phyloP scores from a whole-genome alignment of 768 basidiomycete genomes.

The Naematelia encephala region DNA sequence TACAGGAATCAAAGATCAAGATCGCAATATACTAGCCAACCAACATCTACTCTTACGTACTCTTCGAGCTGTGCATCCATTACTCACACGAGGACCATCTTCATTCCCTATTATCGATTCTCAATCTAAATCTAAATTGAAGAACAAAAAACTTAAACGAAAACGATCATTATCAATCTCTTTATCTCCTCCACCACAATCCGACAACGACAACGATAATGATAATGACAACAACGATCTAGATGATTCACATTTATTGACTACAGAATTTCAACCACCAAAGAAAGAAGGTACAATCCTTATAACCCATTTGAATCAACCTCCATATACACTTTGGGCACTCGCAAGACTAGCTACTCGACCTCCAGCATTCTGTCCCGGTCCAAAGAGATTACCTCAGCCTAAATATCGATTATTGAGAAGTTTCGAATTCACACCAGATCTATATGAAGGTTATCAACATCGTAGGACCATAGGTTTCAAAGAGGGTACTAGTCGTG shows the following conservation, averaged over 20 bases:
- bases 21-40: slow-evolving; percentile 86
- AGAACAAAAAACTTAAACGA: background rate
- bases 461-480: slow-evolving; percentile 90
- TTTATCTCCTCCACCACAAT: background rate
- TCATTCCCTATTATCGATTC: slow-evolving; percentile 52
- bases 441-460: slow-evolving; percentile 75
- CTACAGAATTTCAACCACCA: slow-evolving; percentile 23
- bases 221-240: slow-evolving; percentile 26
- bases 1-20: slow-evolving; percentile 81
- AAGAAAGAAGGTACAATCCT: slow-evolving; percentile 67
- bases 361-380: slow-evolving; percentile 59
- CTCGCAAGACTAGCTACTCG: slow-evolving; percentile 45
- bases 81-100: slow-evolving; percentile 59
- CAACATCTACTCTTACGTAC: slow-evolving; percentile 79
- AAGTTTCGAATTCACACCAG: slow-evolving; percentile 73
- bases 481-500: slow-evolving; percentile 63
- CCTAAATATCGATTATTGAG: slow-evolving; percentile 68
- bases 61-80: slow-evolving; percentile 65
- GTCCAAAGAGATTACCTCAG: slow-evolving; percentile 53
- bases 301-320: slow-evolving; percentile 78
- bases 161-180: background rate
- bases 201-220: slow-evolving; percentile 24
- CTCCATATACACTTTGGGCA: slow-evolving; percentile 84
- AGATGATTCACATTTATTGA: slow-evolving; percentile 8
- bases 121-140: slow-evolving; percentile 1